These are phyloP conservation scores for Aphanomyces euteiches DNA, from an alignment of 352 stramenopile genomes.

Conservation along the genomic window DNA sequence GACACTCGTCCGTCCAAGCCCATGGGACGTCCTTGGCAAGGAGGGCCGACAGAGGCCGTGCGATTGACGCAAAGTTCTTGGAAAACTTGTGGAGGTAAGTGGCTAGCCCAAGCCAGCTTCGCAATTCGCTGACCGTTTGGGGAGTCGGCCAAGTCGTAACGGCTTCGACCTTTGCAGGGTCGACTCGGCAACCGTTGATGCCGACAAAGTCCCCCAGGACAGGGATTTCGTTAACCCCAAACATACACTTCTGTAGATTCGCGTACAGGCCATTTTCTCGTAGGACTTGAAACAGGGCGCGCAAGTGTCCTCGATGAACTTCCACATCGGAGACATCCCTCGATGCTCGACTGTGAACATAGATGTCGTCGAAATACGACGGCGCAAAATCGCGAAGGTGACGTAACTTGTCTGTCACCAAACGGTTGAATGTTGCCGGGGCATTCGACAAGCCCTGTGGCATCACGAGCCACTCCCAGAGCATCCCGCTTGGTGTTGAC, in stretches of 20 bases:
- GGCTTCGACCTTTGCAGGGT: conserved; percentile 20
- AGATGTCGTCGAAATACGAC: conserved; percentile 41
- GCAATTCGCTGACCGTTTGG: conserved; percentile 31
- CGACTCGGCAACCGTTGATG: conserved; percentile 5
- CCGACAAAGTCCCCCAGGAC: conserved; percentile 35
- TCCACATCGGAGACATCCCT: conserved; percentile 13
- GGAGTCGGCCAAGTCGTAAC: conserved; percentile 30
- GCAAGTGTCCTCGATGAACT: conserved; percentile 33
- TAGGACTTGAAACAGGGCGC: conserved; percentile 30
- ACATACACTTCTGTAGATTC: conserved; percentile 34
- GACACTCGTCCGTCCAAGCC: conserved; percentile 18
- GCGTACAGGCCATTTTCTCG: conserved; percentile 35
- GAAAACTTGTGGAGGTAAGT: conserved; percentile 33
- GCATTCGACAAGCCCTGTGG: conserved; percentile 35
- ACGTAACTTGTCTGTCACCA: conserved; percentile 35
- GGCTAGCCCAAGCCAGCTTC: conserved; percentile 16
- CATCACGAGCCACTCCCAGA: conserved; percentile 41
- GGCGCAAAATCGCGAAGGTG: conserved; percentile 29
- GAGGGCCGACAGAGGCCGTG: conserved; percentile 11
- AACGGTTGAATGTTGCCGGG: conserved; percentile 41
- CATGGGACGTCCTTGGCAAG: conserved; percentile 13
- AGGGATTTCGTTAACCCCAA: conserved; percentile 31
- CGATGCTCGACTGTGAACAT: conserved; percentile 32
- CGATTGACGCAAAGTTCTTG: conserved; percentile 21
- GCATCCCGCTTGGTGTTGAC: conserved; percentile 34